phyloP scores from a whole-genome alignment of 2,329 filamentous ascomycete species.

The Metarhizium sp. region DNA sequence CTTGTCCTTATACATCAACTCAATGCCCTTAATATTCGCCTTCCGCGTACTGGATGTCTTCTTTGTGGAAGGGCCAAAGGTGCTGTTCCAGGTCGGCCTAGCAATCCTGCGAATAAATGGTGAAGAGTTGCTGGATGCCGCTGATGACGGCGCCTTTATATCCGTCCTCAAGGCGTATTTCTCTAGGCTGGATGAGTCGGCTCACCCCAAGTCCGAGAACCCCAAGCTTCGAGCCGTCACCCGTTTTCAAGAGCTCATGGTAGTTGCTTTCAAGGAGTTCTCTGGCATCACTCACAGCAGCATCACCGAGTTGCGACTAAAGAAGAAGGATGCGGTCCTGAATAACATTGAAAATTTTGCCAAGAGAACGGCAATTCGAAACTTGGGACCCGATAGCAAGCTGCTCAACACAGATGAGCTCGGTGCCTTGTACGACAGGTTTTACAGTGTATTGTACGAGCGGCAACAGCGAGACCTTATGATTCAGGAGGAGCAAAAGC shows the following conservation, averaged over 20 bases:
- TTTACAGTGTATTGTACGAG: conserved; percentile 87
- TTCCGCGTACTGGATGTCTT: conserved; percentile 96
- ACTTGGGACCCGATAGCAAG: conserved; percentile 93
- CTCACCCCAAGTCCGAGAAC: conserved; percentile 91
- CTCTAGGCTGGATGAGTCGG: conserved; percentile 83
- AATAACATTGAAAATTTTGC: conserved; percentile 96
- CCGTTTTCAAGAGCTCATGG: conserved; percentile 95
- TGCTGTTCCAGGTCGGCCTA: conserved; percentile 90
- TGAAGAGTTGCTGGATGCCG: conserved; percentile 85
- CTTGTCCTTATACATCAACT: conserved; percentile 96
- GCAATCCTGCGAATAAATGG: conserved; percentile 97
- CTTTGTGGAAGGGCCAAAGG: conserved; percentile 95
- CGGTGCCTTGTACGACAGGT: conserved; percentile 84
- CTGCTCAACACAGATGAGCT: conserved; percentile 77
- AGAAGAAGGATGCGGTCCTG: conserved; percentile 89
- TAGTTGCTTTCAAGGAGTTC: conserved; percentile 98
- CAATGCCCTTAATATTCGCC: conserved; percentile 95
- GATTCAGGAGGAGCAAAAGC: conserved; percentile 65
- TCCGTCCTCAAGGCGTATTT: conserved; percentile 95
- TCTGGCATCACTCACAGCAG: conserved; percentile 89
- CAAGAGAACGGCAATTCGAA: conserved; percentile 91
- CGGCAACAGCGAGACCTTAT: conserved; percentile 74
- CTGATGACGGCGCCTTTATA: conserved; percentile 94
- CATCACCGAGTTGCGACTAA: conserved; percentile 78
- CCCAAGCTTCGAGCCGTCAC: conserved; percentile 90